Base-by-base conservation (phyloP, 768 basidiomycete species). In the Amylocystis lapponica region DNA sequence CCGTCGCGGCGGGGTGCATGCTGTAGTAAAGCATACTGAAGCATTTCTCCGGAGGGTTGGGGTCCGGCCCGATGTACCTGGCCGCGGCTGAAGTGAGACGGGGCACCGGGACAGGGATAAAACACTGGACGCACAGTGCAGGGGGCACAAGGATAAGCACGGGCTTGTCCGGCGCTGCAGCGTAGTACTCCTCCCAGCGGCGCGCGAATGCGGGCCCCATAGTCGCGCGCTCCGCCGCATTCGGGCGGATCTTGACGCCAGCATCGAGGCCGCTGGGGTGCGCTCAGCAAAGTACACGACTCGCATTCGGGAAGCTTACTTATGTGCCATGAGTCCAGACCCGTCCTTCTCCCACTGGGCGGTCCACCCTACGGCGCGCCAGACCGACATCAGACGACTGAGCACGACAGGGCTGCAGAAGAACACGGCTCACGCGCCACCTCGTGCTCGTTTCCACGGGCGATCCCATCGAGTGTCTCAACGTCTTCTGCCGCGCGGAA, bases 181-280 rank as follows among this genome's bases (percentile, higher is more conserved):
- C 70, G 31, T 75, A 82, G 55, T 72, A 76, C 11, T 60, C 55
- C 6, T 69, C 59, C 81, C 79, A 81, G 31, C 68, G 60, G 19
- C 62, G 36, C 21, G 65, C 54, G 51, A 82, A 83, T 5, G 56
- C 66, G 7, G 74, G 66, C 1, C 69, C 68, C 27, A 83, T 59
- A n/a, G 65, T 65, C 36, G 69, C 62, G 19, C 79, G 63, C 31
- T 83, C 81, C 5, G 66, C 62, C 3, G 51, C 50, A 13, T 58
- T 69, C 3, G 81, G 81, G 20, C 82, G 67, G 12, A 80, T 52
- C 51, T 79, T 81, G 47, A 78, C 67, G 4, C 75, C 79, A 22
- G 71, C 70, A 48, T 83, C 76, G 23, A 74, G 50, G 2, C 65
- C 75, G 49, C 78, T 81, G 50, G 4, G 14, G 7, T 6, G 9